Base-by-base conservation (phyloP, 2,329 filamentous ascomycete species). In the Pseudocercospora eumusae region DNA sequence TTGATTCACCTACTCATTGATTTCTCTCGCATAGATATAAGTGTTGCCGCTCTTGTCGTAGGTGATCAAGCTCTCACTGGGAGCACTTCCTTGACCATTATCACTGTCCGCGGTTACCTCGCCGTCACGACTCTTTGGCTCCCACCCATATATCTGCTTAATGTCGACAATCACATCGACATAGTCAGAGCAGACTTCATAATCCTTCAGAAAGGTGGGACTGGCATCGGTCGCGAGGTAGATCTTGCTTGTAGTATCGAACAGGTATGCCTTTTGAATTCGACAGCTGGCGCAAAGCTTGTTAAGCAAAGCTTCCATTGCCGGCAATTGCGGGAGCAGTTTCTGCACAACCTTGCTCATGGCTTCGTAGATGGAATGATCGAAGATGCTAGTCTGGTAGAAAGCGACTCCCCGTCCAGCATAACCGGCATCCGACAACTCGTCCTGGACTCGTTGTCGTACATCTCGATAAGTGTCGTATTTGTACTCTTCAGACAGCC, bases 261-360 rank as follows among this genome's bases (percentile, higher is more conserved):
- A 99, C 6, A 99, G 86, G 75, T 99, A 99, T 3, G 93, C 93
- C 78, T 99, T 99, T 75, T 98, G 93, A 75, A 99, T 97, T 53
- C 91, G 90, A 74, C 93, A 98, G 13, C 92, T 95, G 64, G 90
- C 91, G 79, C 92, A 96, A 45, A 99, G 85, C 68, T 93, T 95
- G 72, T 96, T 97, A 71, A 99, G 88, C 77, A 99, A 86, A 56
- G 92, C 90, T 78, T 99, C 95, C 60, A 99, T 86, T 25, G 93
- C 96, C 5, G 92, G 91, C 7, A 99, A 85, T 65, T 96, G 91
- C 0, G 95, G 93, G 56, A 99, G 93, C 28, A 99, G 85, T 76
- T 97, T 97, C 77, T 99, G 95, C 66, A 99, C 96, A 66, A 99
- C 93, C 77, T 97, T 97, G 80, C 89, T 93, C 75, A 99, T 97